These are phyloP conservation scores for Colletotrichum sp. DNA, from an alignment of 2,329 filamentous ascomycete species.

Conservation along the genomic window DNA sequence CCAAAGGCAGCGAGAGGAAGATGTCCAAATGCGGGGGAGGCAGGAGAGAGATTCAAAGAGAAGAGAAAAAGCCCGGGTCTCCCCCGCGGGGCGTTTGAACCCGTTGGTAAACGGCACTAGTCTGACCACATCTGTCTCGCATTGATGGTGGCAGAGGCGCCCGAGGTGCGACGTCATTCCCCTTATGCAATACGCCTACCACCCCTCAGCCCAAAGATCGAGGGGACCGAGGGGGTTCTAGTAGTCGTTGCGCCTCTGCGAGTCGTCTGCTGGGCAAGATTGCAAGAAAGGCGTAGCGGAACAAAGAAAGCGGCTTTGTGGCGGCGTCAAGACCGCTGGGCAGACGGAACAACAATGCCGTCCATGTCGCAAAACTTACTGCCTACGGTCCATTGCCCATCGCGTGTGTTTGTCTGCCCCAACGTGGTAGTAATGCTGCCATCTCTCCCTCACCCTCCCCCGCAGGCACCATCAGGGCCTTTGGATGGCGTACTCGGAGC, in stretches of 20 bases:
- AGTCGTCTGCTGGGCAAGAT: neutral
- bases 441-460: neutral
- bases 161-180: slow-evolving; percentile 18
- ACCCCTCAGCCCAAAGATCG: neutral
- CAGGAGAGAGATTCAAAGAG: neutral
- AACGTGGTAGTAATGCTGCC: neutral
- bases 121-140: slow-evolving; percentile 17
- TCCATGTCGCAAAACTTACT: neutral
- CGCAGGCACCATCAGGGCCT: neutral
- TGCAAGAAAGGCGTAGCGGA: neutral
- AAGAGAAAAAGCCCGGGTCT: neutral
- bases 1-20: neutral
- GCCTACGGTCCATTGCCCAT: neutral
- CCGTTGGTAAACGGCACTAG: neutral
- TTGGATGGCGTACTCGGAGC: neutral
- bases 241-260: neutral
- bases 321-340: neutral
- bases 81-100: neutral
- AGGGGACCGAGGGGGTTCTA: neutral
- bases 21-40: neutral
- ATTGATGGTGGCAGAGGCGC: slow-evolving; percentile 14
- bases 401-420: neutral
- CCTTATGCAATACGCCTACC: neutral
- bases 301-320: neutral
- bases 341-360: slow-evolving; percentile 4